These are phyloP conservation scores for Microbotryum lychnidis-dioicae DNA, from an alignment of 1,284 basidiomycete genomes.

Conservation along the genomic window DNA sequence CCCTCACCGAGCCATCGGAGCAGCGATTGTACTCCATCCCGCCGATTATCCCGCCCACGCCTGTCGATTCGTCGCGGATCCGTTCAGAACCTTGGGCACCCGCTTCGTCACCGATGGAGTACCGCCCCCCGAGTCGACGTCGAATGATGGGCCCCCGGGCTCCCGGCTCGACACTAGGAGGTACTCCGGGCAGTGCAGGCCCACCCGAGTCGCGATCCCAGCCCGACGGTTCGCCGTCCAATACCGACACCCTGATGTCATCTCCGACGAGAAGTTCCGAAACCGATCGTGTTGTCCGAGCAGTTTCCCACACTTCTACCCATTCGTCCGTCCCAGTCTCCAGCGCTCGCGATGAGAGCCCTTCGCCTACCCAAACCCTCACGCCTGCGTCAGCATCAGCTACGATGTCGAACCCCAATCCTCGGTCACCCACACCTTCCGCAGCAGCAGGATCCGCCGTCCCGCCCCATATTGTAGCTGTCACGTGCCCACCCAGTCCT, in stretches of 20 bases:
- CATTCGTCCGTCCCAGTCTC: no score
- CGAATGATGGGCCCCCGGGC: slow-evolving; percentile 2
- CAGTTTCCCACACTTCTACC: slow-evolving; percentile 1
- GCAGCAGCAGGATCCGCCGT: no score
- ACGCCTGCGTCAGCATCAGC: no score
- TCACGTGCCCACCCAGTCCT: no score
- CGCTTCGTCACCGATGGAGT: slow-evolving; percentile 9
- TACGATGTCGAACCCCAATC: no score
- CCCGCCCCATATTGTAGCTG: no score
- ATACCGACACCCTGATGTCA: background rate
- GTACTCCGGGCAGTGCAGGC: slow-evolving; percentile 1
- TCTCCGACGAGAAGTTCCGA: background rate
- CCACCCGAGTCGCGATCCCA: background rate
- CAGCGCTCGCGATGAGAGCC: no score
- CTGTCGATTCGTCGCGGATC: no score
- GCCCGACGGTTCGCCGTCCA: slow-evolving; percentile 1
- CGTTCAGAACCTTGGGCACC: slow-evolving; percentile 6
- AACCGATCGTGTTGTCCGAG: slow-evolving; percentile 17
- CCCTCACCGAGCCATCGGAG: slow-evolving; percentile 6
- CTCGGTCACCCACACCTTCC: no score
- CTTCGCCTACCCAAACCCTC: no score
- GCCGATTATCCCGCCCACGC: no score
- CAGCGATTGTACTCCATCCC: background rate
- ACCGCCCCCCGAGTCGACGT: background rate
- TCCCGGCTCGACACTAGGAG: slow-evolving; percentile 12